Evolutionary conservation across 2,329 filamentous ascomycete genomes (phyloP).

Genomic region (Orbilia ellipsospora): DNA sequence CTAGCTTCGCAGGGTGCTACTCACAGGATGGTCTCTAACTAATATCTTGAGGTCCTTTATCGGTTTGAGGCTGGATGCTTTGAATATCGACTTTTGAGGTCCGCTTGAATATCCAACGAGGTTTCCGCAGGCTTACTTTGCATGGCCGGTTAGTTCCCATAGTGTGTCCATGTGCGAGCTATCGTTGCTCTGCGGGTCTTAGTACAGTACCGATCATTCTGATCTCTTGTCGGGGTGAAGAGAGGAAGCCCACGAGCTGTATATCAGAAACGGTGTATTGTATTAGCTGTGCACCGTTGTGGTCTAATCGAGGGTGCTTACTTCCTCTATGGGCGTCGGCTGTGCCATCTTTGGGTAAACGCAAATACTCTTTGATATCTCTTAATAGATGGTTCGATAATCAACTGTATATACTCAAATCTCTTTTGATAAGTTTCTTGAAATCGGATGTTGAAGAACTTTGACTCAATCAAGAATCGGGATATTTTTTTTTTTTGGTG

Average conservation of each 20-base stretch:
- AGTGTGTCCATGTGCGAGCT: background rate
- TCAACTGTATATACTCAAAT: too few relatives aligned
- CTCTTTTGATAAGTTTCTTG: too few relatives aligned
- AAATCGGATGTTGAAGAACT: too few relatives aligned
- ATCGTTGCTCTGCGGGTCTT: background rate
- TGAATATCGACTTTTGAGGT: slow-evolving; percentile 82
- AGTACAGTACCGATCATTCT: slow-evolving; percentile 75
- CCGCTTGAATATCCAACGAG: slow-evolving; percentile 83
- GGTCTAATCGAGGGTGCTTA: background rate
- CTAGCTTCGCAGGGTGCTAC: slow-evolving; percentile 58
- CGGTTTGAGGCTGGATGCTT: slow-evolving; percentile 79
- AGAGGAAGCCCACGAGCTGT: slow-evolving; percentile 91
- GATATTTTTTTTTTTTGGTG: background rate
- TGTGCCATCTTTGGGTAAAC: slow-evolving; percentile 23
- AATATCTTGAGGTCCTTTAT: slow-evolving; percentile 88
- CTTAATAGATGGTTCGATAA: too few relatives aligned
- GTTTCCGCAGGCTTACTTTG: slow-evolving; percentile 69
- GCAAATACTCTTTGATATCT: too few relatives aligned
- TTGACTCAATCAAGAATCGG: too few relatives aligned
- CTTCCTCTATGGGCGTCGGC: slow-evolving; percentile 46
- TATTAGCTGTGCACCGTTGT: too few relatives aligned
- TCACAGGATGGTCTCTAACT: slow-evolving; percentile 82
- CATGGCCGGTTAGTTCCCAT: slow-evolving; percentile 45
- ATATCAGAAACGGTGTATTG: background rate
- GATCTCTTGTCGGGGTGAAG: slow-evolving; percentile 90